These are phyloP conservation scores for Cladophialophora psammophila DNA, from an alignment of 2,329 filamentous ascomycete genomes.

Conservation along the genomic window DNA sequence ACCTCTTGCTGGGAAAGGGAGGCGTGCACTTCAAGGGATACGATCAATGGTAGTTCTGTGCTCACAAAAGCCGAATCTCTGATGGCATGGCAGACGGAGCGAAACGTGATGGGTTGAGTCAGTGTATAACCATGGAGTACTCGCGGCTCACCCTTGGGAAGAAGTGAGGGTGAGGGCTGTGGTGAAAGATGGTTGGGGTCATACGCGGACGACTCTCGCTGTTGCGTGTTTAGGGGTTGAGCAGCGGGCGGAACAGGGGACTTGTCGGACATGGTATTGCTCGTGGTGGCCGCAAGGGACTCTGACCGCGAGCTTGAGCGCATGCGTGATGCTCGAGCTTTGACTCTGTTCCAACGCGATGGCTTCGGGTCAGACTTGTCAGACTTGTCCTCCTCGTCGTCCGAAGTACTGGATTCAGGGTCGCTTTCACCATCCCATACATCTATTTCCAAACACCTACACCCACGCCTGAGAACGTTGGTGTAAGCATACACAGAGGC, in stretches of 20 bases:
- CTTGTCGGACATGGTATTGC: neutral
- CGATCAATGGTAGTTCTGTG: constrained; percentile 81
- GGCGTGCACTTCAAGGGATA: constrained; percentile 92
- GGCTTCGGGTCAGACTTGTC: constrained; percentile 24
- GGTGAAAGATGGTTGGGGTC: constrained; percentile 27
- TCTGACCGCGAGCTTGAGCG: constrained; percentile 34
- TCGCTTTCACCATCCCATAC: constrained; percentile 79
- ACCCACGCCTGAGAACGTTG: constrained; percentile 76
- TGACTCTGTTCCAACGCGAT: constrained; percentile 36
- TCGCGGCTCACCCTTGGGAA: constrained; percentile 69
- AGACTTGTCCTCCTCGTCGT: constrained; percentile 36
- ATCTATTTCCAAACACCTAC: constrained; percentile 92
- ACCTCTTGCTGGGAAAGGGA: constrained; percentile 81
- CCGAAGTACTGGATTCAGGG: constrained; percentile 44
- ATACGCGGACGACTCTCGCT: constrained; percentile 9
- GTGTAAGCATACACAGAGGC: constrained; percentile 81
- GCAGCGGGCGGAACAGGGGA: neutral
- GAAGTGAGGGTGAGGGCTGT: constrained; percentile 23
- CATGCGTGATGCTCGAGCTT: constrained; percentile 37
- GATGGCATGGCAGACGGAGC: constrained; percentile 83
- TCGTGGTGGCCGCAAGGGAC: constrained; percentile 14
- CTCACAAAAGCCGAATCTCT: constrained; percentile 77
- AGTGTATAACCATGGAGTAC: constrained; percentile 88
- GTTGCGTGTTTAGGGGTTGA: neutral
- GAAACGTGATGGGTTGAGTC: constrained; percentile 84